phyloP scores from a whole-genome alignment of 768 basidiomycete genomes.

The Podaxis pistillaris region DNA sequence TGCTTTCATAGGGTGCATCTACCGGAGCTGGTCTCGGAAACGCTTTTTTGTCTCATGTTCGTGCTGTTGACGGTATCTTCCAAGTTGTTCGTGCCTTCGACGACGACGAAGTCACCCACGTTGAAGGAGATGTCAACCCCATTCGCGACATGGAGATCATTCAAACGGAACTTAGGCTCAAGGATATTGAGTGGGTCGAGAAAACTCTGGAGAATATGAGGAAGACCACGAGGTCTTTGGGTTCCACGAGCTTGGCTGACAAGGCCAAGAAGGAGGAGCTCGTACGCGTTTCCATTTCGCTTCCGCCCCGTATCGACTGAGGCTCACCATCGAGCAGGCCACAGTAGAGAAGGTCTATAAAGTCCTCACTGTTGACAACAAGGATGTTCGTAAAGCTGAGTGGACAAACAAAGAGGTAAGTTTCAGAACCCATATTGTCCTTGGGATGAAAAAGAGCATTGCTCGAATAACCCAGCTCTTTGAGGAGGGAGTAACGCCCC shows the following conservation, averaged over 20 bases:
- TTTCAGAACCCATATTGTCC: slow-evolving; percentile 12
- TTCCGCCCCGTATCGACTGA: neutral
- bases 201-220: slow-evolving; percentile 81
- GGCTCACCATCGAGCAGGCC: slow-evolving; percentile 43
- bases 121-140: slow-evolving; percentile 97
- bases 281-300: slow-evolving; percentile 38
- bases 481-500: slow-evolving; percentile 93
- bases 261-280: slow-evolving; percentile 97
- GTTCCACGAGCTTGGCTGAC: slow-evolving; percentile 79
- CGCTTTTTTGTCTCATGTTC: slow-evolving; percentile 94
- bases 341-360: slow-evolving; percentile 85
- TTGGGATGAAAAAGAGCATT: slow-evolving; percentile 60
- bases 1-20: slow-evolving; percentile 72
- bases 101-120: slow-evolving; percentile 98
- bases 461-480: slow-evolving; percentile 82
- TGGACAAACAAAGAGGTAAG: slow-evolving; percentile 97
- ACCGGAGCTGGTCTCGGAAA: slow-evolving; percentile 98
- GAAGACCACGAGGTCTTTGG: slow-evolving; percentile 69
- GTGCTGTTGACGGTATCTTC: slow-evolving; percentile 99
- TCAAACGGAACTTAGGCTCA: slow-evolving; percentile 87
- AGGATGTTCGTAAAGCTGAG: slow-evolving; percentile 89
- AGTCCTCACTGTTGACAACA: slow-evolving; percentile 72
- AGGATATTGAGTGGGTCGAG: slow-evolving; percentile 99
- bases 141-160: slow-evolving; percentile 98
- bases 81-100: slow-evolving; percentile 98